phyloP scores from a whole-genome alignment of 306 rosid species.

The Cucumis hystrix region DNA sequence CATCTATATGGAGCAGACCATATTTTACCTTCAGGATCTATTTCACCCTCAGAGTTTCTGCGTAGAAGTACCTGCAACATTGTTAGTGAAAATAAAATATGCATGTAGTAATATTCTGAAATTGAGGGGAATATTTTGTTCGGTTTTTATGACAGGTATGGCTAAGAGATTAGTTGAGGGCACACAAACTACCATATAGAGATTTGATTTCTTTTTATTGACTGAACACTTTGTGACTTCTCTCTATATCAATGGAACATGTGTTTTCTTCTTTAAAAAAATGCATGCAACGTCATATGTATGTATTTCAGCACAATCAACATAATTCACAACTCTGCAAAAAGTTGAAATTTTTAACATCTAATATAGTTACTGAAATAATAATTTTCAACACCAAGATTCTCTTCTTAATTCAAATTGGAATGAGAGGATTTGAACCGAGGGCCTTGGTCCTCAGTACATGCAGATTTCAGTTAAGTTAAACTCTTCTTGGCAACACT shows the following conservation, averaged over 20 bases:
- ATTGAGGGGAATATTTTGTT: neutral
- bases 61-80: slow-evolving; percentile 59
- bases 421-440: too few relatives aligned
- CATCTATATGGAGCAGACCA: slow-evolving; percentile 92
- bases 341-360: neutral
- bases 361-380: neutral
- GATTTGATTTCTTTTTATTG: neutral
- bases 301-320: neutral
- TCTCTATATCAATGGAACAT: neutral
- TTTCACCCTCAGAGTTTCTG: slow-evolving; percentile 70
- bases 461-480: too few relatives aligned
- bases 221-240: neutral
- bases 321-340: neutral
- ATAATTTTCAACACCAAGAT: neutral
- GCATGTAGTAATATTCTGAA: neutral
- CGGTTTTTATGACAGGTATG: neutral
- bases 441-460: too few relatives aligned
- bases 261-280: neutral
- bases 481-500: neutral
- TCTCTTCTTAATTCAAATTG: too few relatives aligned
- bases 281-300: neutral
- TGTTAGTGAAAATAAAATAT: slow-evolving; percentile 20
- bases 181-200: neutral
- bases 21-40: slow-evolving; percentile 61
- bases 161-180: neutral